A percentile compares a stretch with the other conserved stretches of the same genome.
Evolutionary conservation across 352 stramenopile species (phyloP).

Genomic region (Peronospora farinosa): DNA sequence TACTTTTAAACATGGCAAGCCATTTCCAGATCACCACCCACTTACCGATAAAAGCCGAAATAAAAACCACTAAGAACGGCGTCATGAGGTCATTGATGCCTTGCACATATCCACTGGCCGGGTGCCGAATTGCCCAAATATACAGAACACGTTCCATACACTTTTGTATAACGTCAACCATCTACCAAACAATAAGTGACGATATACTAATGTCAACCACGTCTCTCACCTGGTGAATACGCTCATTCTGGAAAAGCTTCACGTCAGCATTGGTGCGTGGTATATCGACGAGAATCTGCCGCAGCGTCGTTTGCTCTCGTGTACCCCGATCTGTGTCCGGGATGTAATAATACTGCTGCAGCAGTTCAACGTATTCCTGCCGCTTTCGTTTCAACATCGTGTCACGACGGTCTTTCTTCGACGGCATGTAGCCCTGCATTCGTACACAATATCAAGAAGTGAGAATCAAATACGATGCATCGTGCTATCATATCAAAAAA

Average conservation of each 20-base stretch:
- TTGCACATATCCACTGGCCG: constrained; percentile 97
- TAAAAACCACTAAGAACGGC: constrained; percentile 96
- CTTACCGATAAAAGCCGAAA: constrained; percentile 77
- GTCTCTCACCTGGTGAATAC: constrained; percentile 70
- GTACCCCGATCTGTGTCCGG: constrained; percentile 89
- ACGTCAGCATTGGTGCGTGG: constrained; percentile 95
- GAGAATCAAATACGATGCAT: not conserved
- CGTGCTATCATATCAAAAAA: not conserved
- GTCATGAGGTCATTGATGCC: constrained; percentile 99
- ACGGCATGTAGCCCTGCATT: constrained; percentile 91
- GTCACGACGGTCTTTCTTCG: constrained; percentile 87
- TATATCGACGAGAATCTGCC: constrained; percentile 98
- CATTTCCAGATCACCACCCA: not conserved
- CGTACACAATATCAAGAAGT: not conserved
- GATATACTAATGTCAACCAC: not conserved
- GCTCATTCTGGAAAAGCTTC: constrained; percentile 94
- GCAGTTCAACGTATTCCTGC: constrained; percentile 93
- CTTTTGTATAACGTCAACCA: constrained; percentile 24
- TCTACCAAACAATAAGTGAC: constrained; percentile 5
- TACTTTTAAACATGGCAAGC: not conserved
- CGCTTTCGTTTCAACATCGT: constrained; percentile 92
- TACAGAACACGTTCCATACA: constrained; percentile 96
- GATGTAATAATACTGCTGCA: constrained; percentile 96
- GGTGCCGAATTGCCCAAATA: constrained; percentile 98
- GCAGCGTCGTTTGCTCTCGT: constrained; percentile 94